Conservation (phyloP, 2,329 filamentous ascomycete genomes). For the Xylaria arbuscula region DNA sequence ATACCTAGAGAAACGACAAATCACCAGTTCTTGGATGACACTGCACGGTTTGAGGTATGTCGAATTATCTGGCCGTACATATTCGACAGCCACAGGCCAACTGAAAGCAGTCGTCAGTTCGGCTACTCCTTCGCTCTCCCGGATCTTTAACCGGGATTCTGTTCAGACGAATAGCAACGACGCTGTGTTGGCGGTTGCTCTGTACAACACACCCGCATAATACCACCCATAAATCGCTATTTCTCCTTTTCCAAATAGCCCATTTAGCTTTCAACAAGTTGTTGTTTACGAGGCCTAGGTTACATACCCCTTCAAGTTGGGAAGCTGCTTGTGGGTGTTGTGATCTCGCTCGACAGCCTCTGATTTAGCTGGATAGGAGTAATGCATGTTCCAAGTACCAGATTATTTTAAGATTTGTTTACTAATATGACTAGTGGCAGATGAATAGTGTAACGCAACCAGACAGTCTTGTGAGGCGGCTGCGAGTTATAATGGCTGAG, state of each 20-base stretch:
- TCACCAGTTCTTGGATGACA: conserved; percentile 7
- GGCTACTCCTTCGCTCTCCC: not conserved
- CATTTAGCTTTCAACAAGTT: conserved; percentile 12
- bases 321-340: not conserved
- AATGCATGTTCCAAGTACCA: not conserved
- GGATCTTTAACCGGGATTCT: not conserved
- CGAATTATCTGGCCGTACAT: not conserved
- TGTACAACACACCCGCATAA: conserved; percentile 1
- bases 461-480: not conserved
- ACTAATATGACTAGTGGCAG: not conserved
- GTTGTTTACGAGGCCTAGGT: not conserved
- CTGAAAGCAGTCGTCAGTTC: not conserved
- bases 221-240: not conserved
- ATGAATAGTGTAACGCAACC: no score
- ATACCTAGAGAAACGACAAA: conserved; percentile 6
- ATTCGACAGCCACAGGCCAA: no score
- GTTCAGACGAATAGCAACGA: not conserved
- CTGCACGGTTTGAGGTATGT: conserved; percentile 1
- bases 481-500: not conserved
- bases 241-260: conserved; percentile 5
- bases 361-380: not conserved
- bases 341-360: not conserved
- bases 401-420: no score
- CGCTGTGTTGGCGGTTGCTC: not conserved
- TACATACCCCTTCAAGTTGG: not conserved